phyloP scores from a whole-genome alignment of 2,329 filamentous ascomycete species.

The Penicillium sp. region DNA sequence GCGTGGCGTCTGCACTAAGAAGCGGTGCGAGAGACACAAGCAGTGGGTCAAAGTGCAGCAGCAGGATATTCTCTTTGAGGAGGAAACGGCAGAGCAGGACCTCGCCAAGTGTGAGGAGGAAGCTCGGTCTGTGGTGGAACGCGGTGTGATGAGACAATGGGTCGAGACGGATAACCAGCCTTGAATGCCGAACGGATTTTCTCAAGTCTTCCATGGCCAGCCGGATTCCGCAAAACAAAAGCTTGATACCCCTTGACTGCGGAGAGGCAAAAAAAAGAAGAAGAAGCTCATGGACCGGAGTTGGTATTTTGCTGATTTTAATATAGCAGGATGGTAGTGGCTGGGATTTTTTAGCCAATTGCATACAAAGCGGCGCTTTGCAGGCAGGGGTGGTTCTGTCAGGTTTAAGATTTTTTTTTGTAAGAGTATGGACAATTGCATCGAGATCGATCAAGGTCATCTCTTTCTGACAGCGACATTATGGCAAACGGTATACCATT shows the following conservation, averaged over 20 bases:
- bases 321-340: not conserved
- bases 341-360: conserved; percentile 2
- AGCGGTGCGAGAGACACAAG: conserved; percentile 42
- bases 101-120: conserved; percentile 35
- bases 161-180: conserved; percentile 26
- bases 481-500: not conserved
- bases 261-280: conserved; percentile 7
- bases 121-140: conserved; percentile 36
- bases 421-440: conserved; percentile 14
- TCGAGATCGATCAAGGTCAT: conserved; percentile 6
- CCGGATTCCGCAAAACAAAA: conserved; percentile 7
- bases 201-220: not conserved
- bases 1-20: conserved; percentile 41
- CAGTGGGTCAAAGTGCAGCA: conserved; percentile 43
- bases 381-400: conserved; percentile 2
- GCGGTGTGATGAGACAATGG: conserved; percentile 38
- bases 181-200: not conserved
- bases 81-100: conserved; percentile 33
- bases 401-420: conserved; percentile 7
- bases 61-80: conserved; percentile 39
- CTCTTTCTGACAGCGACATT: not conserved
- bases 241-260: conserved; percentile 24
- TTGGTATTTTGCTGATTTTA: conserved; percentile 16
- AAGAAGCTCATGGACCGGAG: conserved; percentile 19
- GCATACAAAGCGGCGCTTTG: conserved; percentile 21